Percentiles rank a stretch among this genome's conserved stretches.
phyloP scores from a whole-genome alignment of 148 eudicot species.

The Beta vulgaris region DNA sequence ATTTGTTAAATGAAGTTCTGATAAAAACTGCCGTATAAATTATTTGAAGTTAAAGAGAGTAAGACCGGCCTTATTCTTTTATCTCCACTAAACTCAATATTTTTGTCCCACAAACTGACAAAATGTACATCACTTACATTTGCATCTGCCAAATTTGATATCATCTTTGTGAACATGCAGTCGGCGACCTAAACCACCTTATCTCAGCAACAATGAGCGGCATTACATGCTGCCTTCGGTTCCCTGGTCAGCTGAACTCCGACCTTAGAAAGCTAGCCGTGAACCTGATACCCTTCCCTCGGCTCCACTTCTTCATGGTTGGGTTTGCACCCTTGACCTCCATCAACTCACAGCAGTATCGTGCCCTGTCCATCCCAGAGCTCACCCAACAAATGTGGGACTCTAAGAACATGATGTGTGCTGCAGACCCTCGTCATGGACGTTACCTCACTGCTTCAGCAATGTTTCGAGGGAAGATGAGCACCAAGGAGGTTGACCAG shows the following conservation, averaged over 20 bases:
- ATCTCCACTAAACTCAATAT: too few relatives aligned
- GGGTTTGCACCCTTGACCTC: constrained; percentile 72
- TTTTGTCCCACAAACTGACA: too few relatives aligned
- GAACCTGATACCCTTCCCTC: constrained; percentile 76
- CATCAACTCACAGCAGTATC: constrained; percentile 55
- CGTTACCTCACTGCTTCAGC: constrained; percentile 82
- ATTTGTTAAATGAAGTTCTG: too few relatives aligned
- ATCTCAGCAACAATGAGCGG: constrained; percentile 81
- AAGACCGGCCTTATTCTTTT: too few relatives aligned
- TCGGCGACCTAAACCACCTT: constrained; percentile 71
- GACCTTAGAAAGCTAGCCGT: constrained; percentile 74
- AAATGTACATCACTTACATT: too few relatives aligned
- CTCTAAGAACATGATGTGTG: constrained; percentile 82
- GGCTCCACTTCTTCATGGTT: constrained; percentile 82
- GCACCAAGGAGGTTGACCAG: constrained; percentile 68
- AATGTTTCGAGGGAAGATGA: constrained; percentile 81
- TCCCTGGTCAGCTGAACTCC: constrained; percentile 75
- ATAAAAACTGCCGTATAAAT: too few relatives aligned
- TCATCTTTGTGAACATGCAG: constrained; percentile 24
- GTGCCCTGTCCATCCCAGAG: constrained; percentile 62
- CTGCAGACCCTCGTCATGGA: constrained; percentile 81
- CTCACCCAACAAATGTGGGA: constrained; percentile 89
- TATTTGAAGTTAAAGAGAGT: too few relatives aligned
- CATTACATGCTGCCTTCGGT: constrained; percentile 69
- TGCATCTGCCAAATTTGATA: background rate